phyloP scores from a whole-genome alignment of 768 basidiomycete species.

The Mycena rebaudengoi region DNA sequence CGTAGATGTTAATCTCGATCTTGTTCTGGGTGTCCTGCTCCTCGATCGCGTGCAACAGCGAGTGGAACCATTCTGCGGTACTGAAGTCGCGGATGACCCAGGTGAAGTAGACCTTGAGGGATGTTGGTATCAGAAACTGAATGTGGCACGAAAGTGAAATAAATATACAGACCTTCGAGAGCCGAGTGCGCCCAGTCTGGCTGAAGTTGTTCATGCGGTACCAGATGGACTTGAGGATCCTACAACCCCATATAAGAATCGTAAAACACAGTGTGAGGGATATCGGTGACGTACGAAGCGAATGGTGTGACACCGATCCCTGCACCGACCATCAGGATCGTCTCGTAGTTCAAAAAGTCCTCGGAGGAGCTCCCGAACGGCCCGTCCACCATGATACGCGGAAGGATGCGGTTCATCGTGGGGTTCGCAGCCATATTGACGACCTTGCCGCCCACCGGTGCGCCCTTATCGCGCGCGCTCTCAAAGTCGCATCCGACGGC shows the following conservation, averaged over 20 bases:
- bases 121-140: neutral
- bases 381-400: conserved; percentile 95
- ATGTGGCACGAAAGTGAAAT: neutral
- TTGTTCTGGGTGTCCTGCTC: conserved; percentile 86
- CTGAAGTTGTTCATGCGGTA: conserved; percentile 94
- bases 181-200: conserved; percentile 75
- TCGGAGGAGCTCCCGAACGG: conserved; percentile 94
- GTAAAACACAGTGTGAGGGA: neutral
- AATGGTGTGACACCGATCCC: conserved; percentile 98
- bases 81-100: conserved; percentile 97
- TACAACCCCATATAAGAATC: conserved; percentile 31
- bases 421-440: conserved; percentile 65
- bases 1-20: conserved; percentile 95
- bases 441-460: conserved; percentile 63
- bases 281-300: conserved; percentile 86
- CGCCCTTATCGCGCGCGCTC: conserved; percentile 32
- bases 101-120: conserved; percentile 77
- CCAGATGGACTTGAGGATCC: conserved; percentile 92
- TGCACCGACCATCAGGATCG: conserved; percentile 88
- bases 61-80: conserved; percentile 93
- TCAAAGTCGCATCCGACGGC: conserved; percentile 87
- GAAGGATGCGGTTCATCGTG: conserved; percentile 76
- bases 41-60: conserved; percentile 90
- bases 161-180: conserved; percentile 70
- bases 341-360: conserved; percentile 91